Base-by-base conservation (phyloP, 2,329 filamentous ascomycete species). In the Onygena corvina region DNA sequence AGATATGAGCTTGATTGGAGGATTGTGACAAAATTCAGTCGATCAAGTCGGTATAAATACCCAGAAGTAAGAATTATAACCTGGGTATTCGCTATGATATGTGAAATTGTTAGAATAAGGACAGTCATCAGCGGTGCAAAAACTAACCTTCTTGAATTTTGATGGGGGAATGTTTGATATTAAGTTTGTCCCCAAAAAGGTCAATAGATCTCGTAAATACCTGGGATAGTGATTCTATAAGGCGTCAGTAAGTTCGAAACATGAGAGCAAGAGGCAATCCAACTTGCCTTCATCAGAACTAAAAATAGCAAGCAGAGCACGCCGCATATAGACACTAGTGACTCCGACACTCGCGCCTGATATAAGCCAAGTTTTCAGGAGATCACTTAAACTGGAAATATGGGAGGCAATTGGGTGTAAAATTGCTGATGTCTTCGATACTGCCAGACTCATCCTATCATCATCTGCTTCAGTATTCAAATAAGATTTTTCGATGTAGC, bases 111-210 rank as follows among this genome's bases (percentile, higher is more conserved):
- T 50, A 64, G 55, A 57, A 35, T 25, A 18, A 27, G 3, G 21
- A 5, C 3, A 4, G 31, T 3, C 3, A 16, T 8, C 20, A 36
- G 9, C 27, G 25, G 38, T 9, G 16, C 8, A 8, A 36, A 23
- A 20, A 52, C 11, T 11, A 7, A 85, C 87, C 83, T 75, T 96
- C 86, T 74, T 98, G 92, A 59, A 89, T 84, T 33, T 92, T 61
- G n/a, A 84, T 77, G 3, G 89, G 82, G 0, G 84, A 79, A 64
- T 96, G 88, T 51, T 80, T 84, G 57, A 96, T 87, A 59, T 88
- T 94, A 8, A 96, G 71, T 46, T 84, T 79, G 58, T 95, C 89
- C 1, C 86, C 86, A 63, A 96, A 94, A 45, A 83, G 77, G 33
- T 71, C 71, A 45, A 94, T 69, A 45, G 75, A 77, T 59, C 80